Conservation (phyloP, 2,329 filamentous ascomycete species). For the Neonectria hederae region DNA sequence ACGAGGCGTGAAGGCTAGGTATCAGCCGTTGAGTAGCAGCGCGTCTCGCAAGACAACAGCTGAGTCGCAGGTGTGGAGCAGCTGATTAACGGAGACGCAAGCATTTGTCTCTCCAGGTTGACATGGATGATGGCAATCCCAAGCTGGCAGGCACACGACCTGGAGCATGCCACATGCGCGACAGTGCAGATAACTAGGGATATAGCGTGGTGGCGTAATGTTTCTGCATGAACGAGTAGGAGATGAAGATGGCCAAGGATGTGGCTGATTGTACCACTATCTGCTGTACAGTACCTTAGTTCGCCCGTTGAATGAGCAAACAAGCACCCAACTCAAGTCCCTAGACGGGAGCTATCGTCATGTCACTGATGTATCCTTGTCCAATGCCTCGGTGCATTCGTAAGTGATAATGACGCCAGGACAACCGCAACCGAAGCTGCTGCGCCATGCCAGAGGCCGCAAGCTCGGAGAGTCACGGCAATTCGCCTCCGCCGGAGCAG, state of each 20-base stretch:
- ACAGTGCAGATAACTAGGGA: slow-evolving; percentile 3
- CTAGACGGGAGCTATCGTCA: not conserved
- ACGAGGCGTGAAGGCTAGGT: not conserved
- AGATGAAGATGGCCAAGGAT: slow-evolving; percentile 2
- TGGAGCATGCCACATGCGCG: slow-evolving; percentile 22
- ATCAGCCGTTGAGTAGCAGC: not conserved
- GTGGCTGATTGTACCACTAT: slow-evolving; percentile 15
- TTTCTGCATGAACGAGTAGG: not conserved
- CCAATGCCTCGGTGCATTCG: slow-evolving; percentile 4
- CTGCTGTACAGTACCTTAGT: slow-evolving; percentile 14
- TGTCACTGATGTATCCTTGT: not conserved
- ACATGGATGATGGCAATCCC: slow-evolving; percentile 21
- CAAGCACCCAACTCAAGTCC: not conserved
- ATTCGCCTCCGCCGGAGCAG: not conserved
- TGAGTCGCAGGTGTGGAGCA: slow-evolving; percentile 34
- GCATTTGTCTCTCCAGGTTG: slow-evolving; percentile 27
- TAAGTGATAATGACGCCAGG: not conserved
- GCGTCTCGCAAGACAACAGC: slow-evolving; percentile 8
- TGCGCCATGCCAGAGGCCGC: slow-evolving; percentile 20
- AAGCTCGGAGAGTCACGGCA: slow-evolving; percentile 11
- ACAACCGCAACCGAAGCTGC: slow-evolving; percentile 6
- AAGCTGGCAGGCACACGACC: slow-evolving; percentile 12
- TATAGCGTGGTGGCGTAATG: slow-evolving; percentile 10
- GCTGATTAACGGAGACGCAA: slow-evolving; percentile 24
- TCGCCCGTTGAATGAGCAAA: slow-evolving; percentile 1